Evolutionary conservation across 1,284 basidiomycete species (phyloP).

Genomic region (Peniophora sp.): DNA sequence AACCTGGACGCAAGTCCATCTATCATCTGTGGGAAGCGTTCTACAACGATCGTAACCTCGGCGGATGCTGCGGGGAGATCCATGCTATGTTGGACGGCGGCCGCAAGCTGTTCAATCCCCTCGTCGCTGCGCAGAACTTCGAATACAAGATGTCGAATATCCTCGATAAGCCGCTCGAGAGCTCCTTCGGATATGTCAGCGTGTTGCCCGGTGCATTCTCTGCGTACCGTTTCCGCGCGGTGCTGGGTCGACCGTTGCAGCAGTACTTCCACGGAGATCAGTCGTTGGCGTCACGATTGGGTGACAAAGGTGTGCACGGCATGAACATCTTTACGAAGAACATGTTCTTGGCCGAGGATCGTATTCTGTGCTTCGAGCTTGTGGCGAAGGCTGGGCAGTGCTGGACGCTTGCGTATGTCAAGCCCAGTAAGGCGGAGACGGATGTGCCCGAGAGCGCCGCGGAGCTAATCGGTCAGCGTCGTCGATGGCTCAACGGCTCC

Average conservation of each 20-base stretch:
- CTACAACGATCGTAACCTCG: constrained; percentile 69
- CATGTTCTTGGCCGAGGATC: constrained; percentile 93
- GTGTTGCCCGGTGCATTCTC: constrained; percentile 97
- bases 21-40: constrained; percentile 97
- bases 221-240: constrained; percentile 87
- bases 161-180: constrained; percentile 89
- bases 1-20: constrained; percentile 93
- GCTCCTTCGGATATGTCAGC: constrained; percentile 91
- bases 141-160: constrained; percentile 99
- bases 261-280: constrained; percentile 99
- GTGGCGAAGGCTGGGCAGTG: constrained; percentile 83
- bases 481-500: constrained; percentile 94
- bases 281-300: constrained; percentile 88
- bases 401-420: constrained; percentile 93
- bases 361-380: constrained; percentile 94
- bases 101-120: constrained; percentile 86
- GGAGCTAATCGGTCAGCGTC: constrained; percentile 91
- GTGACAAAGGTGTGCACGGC: constrained; percentile 89
- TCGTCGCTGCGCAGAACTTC: constrained; percentile 95
- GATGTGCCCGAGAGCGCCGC: constrained; percentile 88
- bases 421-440: constrained; percentile 92
- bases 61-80: constrained; percentile 87
- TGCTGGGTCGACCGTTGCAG: constrained; percentile 86
- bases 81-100: constrained; percentile 94
- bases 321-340: constrained; percentile 99